A percentile compares a stretch with the other conserved stretches of the same genome.
phyloP scores from a whole-genome alignment of 2,329 filamentous ascomycete genomes.

The Phaeosphaeria sp. region DNA sequence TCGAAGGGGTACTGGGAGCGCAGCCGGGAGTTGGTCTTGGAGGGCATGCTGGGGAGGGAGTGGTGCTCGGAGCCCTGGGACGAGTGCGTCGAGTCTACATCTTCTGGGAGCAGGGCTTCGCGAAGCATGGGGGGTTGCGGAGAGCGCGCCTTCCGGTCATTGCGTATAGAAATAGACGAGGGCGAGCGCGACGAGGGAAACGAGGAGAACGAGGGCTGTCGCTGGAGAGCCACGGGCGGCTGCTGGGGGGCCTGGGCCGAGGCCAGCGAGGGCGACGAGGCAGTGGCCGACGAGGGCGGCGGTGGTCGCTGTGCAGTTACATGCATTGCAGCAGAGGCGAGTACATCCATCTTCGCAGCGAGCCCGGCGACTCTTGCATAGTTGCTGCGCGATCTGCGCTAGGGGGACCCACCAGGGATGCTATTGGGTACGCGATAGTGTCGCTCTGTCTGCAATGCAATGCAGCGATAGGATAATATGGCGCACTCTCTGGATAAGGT shows the following conservation, averaged over 20 bases:
- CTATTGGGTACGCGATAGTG: not conserved
- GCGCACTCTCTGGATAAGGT: not conserved
- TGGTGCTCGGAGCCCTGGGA: constrained; percentile 36
- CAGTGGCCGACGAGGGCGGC: not conserved
- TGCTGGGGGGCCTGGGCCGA: constrained; percentile 1
- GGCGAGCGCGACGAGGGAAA: constrained; percentile 50
- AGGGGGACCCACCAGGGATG: constrained; percentile 25
- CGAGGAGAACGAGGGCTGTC: constrained; percentile 53
- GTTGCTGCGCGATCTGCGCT: constrained; percentile 23
- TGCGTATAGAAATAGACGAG: constrained; percentile 45
- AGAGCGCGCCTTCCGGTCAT: constrained; percentile 43
- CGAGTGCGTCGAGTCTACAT: constrained; percentile 37
- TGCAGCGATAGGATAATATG: not conserved
- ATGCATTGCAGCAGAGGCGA: constrained; percentile 31
- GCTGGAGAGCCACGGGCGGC: constrained; percentile 36
- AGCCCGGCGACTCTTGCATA: constrained; percentile 17
- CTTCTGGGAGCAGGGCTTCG: constrained; percentile 40
- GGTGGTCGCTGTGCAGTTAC: constrained; percentile 34
- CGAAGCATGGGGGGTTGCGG: constrained; percentile 45
- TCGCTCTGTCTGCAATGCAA: not conserved
- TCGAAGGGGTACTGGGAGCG: constrained; percentile 58
- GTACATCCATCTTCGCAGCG: constrained; percentile 28
- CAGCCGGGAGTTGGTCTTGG: constrained; percentile 30
- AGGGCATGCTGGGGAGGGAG: constrained; percentile 5
- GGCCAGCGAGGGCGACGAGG: not conserved